phyloP scores from a whole-genome alignment of 2,329 filamentous ascomycete species.

The Coniochaeta ligniaria region DNA sequence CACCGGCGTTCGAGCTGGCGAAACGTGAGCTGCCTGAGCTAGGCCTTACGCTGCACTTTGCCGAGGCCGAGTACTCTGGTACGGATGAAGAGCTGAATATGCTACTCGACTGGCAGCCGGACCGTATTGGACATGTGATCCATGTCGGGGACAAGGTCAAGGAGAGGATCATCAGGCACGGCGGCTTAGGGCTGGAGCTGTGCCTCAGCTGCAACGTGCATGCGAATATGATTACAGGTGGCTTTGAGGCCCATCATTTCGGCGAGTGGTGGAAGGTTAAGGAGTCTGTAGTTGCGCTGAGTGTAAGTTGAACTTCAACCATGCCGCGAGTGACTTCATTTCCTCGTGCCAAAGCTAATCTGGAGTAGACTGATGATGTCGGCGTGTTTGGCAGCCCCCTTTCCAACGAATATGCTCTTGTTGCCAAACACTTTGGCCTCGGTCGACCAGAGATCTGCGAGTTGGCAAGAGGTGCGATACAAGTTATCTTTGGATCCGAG shows the following conservation, averaged over 20 bases:
- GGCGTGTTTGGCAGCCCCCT: slow-evolving; percentile 72
- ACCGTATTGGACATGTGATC: slow-evolving; percentile 72
- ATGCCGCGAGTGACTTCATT: background rate
- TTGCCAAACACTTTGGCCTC: slow-evolving; percentile 63
- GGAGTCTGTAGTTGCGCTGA: slow-evolving; percentile 56
- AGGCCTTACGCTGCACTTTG: slow-evolving; percentile 70
- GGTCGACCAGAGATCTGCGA: slow-evolving; percentile 33
- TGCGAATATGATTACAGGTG: slow-evolving; percentile 62
- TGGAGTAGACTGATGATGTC: slow-evolving; percentile 67
- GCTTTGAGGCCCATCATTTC: slow-evolving; percentile 68
- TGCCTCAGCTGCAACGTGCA: slow-evolving; percentile 78
- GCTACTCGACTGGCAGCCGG: slow-evolving; percentile 58
- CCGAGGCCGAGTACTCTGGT: slow-evolving; percentile 55
- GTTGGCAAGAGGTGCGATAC: slow-evolving; percentile 54
- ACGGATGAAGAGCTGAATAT: slow-evolving; percentile 53
- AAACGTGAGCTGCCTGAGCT: slow-evolving; percentile 38
- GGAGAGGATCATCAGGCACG: slow-evolving; percentile 43
- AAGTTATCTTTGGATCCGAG: slow-evolving; percentile 59
- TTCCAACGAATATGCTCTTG: slow-evolving; percentile 70
- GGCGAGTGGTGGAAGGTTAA: slow-evolving; percentile 59
- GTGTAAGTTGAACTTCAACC: slow-evolving; percentile 43
- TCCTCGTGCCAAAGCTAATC: background rate
- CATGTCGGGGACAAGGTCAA: slow-evolving; percentile 59
- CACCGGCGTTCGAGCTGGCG: slow-evolving; percentile 50
- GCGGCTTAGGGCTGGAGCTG: slow-evolving; percentile 61